These are phyloP conservation scores for Tuber indicum DNA, from an alignment of 495 filamentous ascomycete species.

Conservation along the genomic window DNA sequence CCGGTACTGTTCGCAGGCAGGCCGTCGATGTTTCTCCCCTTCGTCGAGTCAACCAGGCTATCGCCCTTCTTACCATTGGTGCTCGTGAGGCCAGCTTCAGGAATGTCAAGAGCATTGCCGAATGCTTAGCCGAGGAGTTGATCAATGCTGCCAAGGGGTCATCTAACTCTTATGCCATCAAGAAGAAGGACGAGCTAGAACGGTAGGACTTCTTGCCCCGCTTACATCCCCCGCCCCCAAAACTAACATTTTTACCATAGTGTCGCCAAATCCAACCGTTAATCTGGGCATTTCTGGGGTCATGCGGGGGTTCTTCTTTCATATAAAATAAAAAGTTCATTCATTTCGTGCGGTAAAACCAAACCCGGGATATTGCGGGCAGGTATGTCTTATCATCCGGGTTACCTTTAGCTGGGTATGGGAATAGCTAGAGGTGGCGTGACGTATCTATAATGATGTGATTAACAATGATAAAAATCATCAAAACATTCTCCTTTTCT, in stretches of 20 bases:
- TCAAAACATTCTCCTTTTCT: not conserved
- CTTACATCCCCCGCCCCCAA: not conserved
- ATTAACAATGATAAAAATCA: not conserved
- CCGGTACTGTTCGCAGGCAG: slow-evolving; percentile 98
- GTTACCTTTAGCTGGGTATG: not conserved
- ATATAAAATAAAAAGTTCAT: slow-evolving; percentile 5
- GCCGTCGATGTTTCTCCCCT: slow-evolving; percentile 99
- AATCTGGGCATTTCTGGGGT: slow-evolving; percentile 42
- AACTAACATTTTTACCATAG: slow-evolving; percentile 42
- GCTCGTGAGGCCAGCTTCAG: slow-evolving; percentile 96
- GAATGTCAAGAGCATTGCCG: slow-evolving; percentile 96
- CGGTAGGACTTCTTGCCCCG: slow-evolving; percentile 41
- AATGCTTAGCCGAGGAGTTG: slow-evolving; percentile 98
- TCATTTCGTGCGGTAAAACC: not conserved
- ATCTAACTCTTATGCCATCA: slow-evolving; percentile 99
- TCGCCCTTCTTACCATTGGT: slow-evolving; percentile 93
- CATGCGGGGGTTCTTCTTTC: not conserved
- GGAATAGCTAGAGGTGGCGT: not conserved
- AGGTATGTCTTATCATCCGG: not conserved
- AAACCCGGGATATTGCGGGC: not conserved
- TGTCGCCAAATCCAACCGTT: slow-evolving; percentile 99
- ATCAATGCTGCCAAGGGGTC: slow-evolving; percentile 99
- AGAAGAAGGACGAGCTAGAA: slow-evolving; percentile 99
- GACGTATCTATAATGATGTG: slow-evolving; percentile 1
- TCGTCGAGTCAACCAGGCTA: slow-evolving; percentile 98